Percentiles rank a stretch among this genome's conserved stretches.
These are phyloP conservation scores for Tricholoma sp. DNA, from an alignment of 768 basidiomycete species.

Conservation along the genomic window DNA sequence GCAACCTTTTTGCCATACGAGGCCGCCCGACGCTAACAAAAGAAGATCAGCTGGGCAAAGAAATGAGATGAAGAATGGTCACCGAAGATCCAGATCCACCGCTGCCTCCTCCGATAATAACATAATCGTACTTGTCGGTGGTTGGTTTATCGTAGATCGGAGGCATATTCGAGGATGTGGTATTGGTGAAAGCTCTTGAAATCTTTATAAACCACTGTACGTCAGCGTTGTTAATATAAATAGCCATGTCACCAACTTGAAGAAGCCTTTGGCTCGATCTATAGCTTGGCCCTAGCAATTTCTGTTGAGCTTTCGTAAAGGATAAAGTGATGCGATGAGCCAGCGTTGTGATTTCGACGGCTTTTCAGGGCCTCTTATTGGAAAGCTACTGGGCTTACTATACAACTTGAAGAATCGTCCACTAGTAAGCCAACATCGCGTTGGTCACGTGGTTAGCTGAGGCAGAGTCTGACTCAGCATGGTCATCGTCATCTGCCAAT, in stretches of 20 bases:
- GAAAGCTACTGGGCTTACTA: neutral
- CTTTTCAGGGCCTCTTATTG: slow-evolving; percentile 18
- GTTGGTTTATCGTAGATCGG: slow-evolving; percentile 61
- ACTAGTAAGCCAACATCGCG: neutral
- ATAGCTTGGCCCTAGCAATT: slow-evolving; percentile 9
- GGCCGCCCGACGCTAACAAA: slow-evolving; percentile 79
- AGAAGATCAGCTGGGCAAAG: neutral
- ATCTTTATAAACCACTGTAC: slow-evolving; percentile 30
- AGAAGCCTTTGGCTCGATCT: slow-evolving; percentile 12
- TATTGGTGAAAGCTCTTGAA: slow-evolving; percentile 38
- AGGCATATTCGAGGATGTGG: slow-evolving; percentile 52
- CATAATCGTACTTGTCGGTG: slow-evolving; percentile 70
- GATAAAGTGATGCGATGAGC: slow-evolving; percentile 19
- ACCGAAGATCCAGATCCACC: slow-evolving; percentile 89
- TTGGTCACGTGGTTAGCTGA: neutral
- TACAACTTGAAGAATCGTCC: too few relatives aligned
- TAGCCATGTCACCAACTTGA: slow-evolving; percentile 8
- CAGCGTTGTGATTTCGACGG: slow-evolving; percentile 18
- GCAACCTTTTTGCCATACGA: slow-evolving; percentile 91
- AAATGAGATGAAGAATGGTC: slow-evolving; percentile 22
- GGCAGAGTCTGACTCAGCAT: too few relatives aligned
- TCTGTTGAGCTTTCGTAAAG: slow-evolving; percentile 1
- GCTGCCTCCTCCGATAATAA: slow-evolving; percentile 90
- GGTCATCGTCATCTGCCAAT: too few relatives aligned
- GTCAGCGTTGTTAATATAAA: slow-evolving; percentile 8